A percentile compares a stretch with the other conserved stretches of the same genome.
phyloP scores from a whole-genome alignment of 345 rosid species.

The Camelina sativa region DNA sequence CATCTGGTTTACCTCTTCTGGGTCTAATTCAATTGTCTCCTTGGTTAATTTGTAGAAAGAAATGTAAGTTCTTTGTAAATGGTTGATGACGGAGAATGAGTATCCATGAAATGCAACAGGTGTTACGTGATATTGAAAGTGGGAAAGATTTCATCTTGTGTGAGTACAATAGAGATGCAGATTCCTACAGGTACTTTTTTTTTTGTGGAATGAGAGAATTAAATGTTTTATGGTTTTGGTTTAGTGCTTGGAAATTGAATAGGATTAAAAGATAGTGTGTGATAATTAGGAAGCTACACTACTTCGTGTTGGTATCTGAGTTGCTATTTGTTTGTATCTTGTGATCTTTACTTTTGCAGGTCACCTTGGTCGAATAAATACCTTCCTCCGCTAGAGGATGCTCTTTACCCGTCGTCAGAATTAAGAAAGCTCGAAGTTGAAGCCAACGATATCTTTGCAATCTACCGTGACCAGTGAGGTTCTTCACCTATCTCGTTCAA shows the following conservation, averaged over 20 bases:
- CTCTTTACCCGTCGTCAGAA: slow-evolving; percentile 71
- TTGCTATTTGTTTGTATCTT: slow-evolving; percentile 13
- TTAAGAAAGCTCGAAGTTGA: slow-evolving; percentile 90
- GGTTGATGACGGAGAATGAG: background rate
- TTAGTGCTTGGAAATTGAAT: background rate
- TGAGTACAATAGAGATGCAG: slow-evolving; percentile 98
- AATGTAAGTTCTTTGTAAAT: slow-evolving; percentile 4
- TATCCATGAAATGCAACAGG: slow-evolving; percentile 48
- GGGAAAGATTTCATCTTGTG: slow-evolving; percentile 91
- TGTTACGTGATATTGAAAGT: slow-evolving; percentile 64
- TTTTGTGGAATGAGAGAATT: background rate
- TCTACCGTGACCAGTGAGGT: slow-evolving; percentile 99
- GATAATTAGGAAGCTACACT: background rate
- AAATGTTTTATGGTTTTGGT: slow-evolving; percentile 14
- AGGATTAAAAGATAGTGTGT: background rate
- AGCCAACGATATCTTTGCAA: slow-evolving; percentile 84
- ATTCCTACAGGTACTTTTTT: slow-evolving; percentile 72
- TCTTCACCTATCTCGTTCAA: slow-evolving; percentile 77
- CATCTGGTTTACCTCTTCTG: background rate
- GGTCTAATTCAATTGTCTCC: slow-evolving; percentile 8
- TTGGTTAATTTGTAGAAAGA: background rate
- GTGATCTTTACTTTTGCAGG: slow-evolving; percentile 46
- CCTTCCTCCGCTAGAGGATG: slow-evolving; percentile 82
- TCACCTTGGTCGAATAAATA: slow-evolving; percentile 97
- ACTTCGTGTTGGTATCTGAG: background rate